phyloP scores from a whole-genome alignment of 2,329 filamentous ascomycete genomes.

The Penicillium sp. region DNA sequence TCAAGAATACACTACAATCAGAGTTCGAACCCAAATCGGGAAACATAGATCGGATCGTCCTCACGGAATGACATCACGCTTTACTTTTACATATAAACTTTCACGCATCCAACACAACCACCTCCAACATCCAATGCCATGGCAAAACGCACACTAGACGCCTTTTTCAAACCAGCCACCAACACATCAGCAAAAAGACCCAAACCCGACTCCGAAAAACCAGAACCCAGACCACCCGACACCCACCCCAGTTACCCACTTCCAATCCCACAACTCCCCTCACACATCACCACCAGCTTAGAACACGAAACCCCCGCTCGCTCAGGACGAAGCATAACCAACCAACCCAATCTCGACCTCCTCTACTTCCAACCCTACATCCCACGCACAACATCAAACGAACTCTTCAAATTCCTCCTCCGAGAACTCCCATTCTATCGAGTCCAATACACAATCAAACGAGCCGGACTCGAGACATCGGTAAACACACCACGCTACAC shows the following conservation, averaged over 20 bases:
- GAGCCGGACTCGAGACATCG: conserved; percentile 58
- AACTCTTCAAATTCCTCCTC: conserved; percentile 67
- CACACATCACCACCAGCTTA: conserved; percentile 29
- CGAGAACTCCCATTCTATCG: conserved; percentile 70
- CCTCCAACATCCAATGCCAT: conserved; percentile 15
- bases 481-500: conserved; percentile 61
- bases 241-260: conserved; percentile 52
- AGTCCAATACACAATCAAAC: conserved; percentile 67
- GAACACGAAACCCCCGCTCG: conserved; percentile 46
- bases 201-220: conserved; percentile 24
- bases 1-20: no score
- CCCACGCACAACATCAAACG: conserved; percentile 50
- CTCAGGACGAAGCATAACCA: conserved; percentile 52
- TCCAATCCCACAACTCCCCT: conserved; percentile 48
- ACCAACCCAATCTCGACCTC: conserved; percentile 67
- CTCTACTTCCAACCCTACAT: conserved; percentile 73
- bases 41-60: conserved; percentile 10
- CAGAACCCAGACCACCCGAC: conserved; percentile 23
- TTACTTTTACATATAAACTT: not conserved
- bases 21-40: conserved; percentile 2
- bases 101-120: not conserved
- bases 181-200: conserved; percentile 39
- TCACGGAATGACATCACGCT: conserved; percentile 17
- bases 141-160: conserved; percentile 61
- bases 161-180: conserved; percentile 58